Percentiles rank a stretch among this genome's conserved stretches.
Evolutionary conservation across 768 basidiomycete genomes (phyloP).

Genomic region (Dioszegia aurantiaca): DNA sequence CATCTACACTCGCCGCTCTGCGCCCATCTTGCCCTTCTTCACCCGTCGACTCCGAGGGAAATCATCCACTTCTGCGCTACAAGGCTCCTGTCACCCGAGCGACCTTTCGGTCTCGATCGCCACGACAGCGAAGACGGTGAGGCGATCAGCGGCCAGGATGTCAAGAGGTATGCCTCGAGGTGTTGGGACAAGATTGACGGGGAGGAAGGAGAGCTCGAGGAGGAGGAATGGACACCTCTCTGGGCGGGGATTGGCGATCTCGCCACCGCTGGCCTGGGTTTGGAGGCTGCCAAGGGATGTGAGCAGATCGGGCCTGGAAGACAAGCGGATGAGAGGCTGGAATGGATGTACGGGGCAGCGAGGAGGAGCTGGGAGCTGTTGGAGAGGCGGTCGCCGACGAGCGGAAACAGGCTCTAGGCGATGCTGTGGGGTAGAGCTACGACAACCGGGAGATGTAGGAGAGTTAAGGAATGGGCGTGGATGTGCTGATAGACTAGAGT

Average conservation of each 20-base stretch:
- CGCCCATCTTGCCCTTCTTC: slow-evolving; percentile 28
- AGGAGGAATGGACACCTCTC: slow-evolving; percentile 24
- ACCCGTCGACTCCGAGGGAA: slow-evolving; percentile 28
- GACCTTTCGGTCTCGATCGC: no score
- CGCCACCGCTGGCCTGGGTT: slow-evolving; percentile 22
- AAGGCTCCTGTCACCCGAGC: slow-evolving; percentile 29
- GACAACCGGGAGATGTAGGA: no score
- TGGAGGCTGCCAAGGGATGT: slow-evolving; percentile 27
- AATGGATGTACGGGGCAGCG: slow-evolving; percentile 39
- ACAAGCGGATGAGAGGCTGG: slow-evolving; percentile 26
- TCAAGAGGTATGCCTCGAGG: no score
- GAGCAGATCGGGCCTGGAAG: slow-evolving; percentile 20
- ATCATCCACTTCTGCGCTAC: slow-evolving; percentile 35
- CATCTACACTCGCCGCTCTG: slow-evolving; percentile 23
- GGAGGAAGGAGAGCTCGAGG: not conserved
- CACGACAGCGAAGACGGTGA: no score
- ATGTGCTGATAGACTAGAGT: no score
- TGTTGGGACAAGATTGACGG: no score
- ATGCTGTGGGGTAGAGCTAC: not conserved
- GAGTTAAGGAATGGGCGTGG: no score
- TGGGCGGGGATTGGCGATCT: slow-evolving; percentile 24
- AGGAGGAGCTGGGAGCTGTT: slow-evolving; percentile 31
- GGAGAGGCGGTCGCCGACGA: slow-evolving; percentile 16
- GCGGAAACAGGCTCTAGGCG: not conserved
- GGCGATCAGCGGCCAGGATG: no score